Base-by-base conservation (phyloP, 345 rosid species). In the Corchorus capsularis region DNA sequence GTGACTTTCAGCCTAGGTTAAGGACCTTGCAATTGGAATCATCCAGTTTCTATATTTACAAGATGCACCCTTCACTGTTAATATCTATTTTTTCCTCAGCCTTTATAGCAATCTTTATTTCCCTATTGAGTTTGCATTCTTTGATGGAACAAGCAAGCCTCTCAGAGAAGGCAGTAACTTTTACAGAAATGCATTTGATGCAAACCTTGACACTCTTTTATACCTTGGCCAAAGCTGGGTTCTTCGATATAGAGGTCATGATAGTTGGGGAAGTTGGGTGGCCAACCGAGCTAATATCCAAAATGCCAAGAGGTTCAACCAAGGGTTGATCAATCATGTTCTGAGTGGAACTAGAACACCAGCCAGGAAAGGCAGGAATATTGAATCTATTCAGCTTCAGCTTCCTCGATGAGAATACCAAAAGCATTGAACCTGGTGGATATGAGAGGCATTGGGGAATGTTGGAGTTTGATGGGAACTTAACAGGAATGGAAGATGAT, bases 51-150 rank as follows among this genome's bases (percentile, higher is more conserved):
- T 75, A 4, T 66, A 66, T 46, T 55, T 57, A 49, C 78, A 75
- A 10, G 72, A 57, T 22, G 84, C 88, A 1, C 91, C 88, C 34
- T 83, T 85, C 80, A 79, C 86, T 0, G 88, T 87, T 71, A 87
- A 87, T 41, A 87, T 87, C 64, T 87, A 87, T 45, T 88, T 87
- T 0, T 87, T 85, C 70, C 79, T 85, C 57, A 87, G 91, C 63
- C 86, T 87, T 43, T 85, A 87, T 19, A 69, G 77, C 5, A 76
- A 84, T 13, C 56, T 69, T 0, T 47, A 85, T 77, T 87, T 87
- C 69, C 91, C 88, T 0, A 0, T 83, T 8, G 85, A 87, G 72
- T 87, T 85, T 56, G 91, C 88, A 2, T 87, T 87, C 78, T 85
- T 85, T 11, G 83, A 85, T 27, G 91, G 87, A 0, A 16, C 71